Base-by-base conservation (phyloP, 2,329 filamentous ascomycete species). In the Penicillium decumbens region DNA sequence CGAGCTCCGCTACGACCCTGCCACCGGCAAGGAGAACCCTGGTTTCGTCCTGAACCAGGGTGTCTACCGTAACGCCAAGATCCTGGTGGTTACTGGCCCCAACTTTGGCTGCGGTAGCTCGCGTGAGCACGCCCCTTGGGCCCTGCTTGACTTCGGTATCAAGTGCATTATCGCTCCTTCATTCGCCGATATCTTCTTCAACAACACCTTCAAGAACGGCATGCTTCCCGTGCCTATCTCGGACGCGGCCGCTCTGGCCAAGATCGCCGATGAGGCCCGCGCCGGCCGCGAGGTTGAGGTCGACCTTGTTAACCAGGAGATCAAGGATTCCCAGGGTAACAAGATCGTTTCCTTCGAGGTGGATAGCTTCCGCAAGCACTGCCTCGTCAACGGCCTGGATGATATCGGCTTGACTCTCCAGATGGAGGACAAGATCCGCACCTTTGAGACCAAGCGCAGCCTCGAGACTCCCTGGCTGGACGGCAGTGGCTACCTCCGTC, bases 171-270 rank as follows among this genome's bases (percentile, higher is more conserved):
- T 97, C 61, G 93, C 92, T 1, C 89, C 89, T 1, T 91, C 87
- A 1, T 88, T 82, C 60, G 88, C 87, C 50, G 89, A 95, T 66
- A 98, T 98, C 72, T 96, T 96, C 83, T 95, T 92, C 82, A 96
- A 95, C 82, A 98, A 98, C 79, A 93, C 88, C n/a, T 97, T 96
- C 82, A 97, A 98, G 81, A 98, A 98, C 77, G 92, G 92, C 76
- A 97, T 97, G 93, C 78, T 97, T 56, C 91, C 92, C 41, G 83
- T 97, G 53, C 74, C 79, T 51, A 87, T 97, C 66, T 75, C 79
- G 28, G 83, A 92, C 69, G 73, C 82, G 57, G 76, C 73, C 1
- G 78, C 81, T 28, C 75, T 96, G 3, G 78, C 87, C 38, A 78
- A 78, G 54, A 84, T 97, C 56, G 84, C 87, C 32, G 81, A 77